These are phyloP conservation scores for Saccharomycopsis fibuligera DNA, from an alignment of 805 yeast genomes.

Conservation along the genomic window DNA sequence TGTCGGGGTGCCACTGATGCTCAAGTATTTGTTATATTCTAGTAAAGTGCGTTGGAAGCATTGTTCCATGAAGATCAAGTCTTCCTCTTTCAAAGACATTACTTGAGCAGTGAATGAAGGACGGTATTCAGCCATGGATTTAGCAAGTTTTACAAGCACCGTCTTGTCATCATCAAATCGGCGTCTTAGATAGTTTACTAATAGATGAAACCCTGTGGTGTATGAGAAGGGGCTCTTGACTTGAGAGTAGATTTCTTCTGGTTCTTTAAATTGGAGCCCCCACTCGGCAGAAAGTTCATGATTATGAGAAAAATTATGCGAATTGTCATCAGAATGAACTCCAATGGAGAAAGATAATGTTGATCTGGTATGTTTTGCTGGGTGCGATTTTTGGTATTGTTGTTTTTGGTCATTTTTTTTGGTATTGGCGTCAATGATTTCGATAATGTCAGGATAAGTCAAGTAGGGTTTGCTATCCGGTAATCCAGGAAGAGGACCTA, in stretches of 20 bases:
- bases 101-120: slow-evolving; percentile 93
- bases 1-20: slow-evolving; percentile 87
- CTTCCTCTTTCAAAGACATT: slow-evolving; percentile 81
- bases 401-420: slow-evolving; percentile 21
- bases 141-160: slow-evolving; percentile 75
- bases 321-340: slow-evolving; percentile 22
- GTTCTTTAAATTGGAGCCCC: slow-evolving; percentile 49
- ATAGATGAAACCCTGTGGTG: slow-evolving; percentile 83
- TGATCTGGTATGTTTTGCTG: slow-evolving; percentile 5
- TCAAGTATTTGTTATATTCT: slow-evolving; percentile 81
- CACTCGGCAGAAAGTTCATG: slow-evolving; percentile 20
- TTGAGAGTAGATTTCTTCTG: slow-evolving; percentile 72
- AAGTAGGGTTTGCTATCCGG: slow-evolving; percentile 32
- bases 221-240: slow-evolving; percentile 77
- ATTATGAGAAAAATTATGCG: not conserved
- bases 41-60: slow-evolving; percentile 88
- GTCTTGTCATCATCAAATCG: slow-evolving; percentile 52
- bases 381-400: not conserved
- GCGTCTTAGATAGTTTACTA: slow-evolving; percentile 63
- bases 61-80: slow-evolving; percentile 90
- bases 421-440: slow-evolving; percentile 5
- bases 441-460: slow-evolving; percentile 55
- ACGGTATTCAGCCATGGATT: slow-evolving; percentile 82
- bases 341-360: slow-evolving; percentile 28
- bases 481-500: slow-evolving; percentile 41